phyloP scores from a whole-genome alignment of 2,329 filamentous ascomycete genomes.

The Ascochyta pisi region DNA sequence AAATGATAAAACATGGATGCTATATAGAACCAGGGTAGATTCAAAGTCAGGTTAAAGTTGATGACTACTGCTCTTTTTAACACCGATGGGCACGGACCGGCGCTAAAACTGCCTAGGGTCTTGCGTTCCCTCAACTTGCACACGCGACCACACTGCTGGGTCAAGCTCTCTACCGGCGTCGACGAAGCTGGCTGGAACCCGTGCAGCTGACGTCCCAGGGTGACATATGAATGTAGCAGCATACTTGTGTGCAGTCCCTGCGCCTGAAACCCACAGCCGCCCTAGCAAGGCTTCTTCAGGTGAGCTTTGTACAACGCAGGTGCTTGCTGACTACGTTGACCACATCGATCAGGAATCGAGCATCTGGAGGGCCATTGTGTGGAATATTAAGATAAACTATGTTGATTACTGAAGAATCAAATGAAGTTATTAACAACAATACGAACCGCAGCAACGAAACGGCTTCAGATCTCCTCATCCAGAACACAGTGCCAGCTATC shows the following conservation, averaged over 20 bases:
- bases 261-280: not conserved
- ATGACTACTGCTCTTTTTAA: not conserved
- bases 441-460: too few species aligned
- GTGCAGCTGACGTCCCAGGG: not conserved
- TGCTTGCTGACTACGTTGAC: too few species aligned
- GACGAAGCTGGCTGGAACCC: slow-evolving; percentile 3
- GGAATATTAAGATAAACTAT: too few species aligned
- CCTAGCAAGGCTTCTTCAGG: not conserved
- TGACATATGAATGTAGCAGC: slow-evolving; percentile 11
- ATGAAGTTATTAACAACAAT: too few species aligned
- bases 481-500: not conserved
- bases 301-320: too few species aligned
- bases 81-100: not conserved
- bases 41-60: not conserved
- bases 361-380: too few species aligned
- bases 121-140: not conserved
- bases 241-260: not conserved
- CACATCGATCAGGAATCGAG: too few species aligned
- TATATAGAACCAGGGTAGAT: not conserved
- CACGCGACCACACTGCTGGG: slow-evolving; percentile 7
- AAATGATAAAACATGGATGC: not conserved
- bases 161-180: slow-evolving; percentile 10
- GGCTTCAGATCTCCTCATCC: too few species aligned
- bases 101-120: slow-evolving; percentile 6
- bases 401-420: too few species aligned